Percentiles rank a stretch among this genome's conserved stretches.
Conservation (phyloP, 2,329 filamentous ascomycete species). For the Aspergillus brasiliensis region DNA sequence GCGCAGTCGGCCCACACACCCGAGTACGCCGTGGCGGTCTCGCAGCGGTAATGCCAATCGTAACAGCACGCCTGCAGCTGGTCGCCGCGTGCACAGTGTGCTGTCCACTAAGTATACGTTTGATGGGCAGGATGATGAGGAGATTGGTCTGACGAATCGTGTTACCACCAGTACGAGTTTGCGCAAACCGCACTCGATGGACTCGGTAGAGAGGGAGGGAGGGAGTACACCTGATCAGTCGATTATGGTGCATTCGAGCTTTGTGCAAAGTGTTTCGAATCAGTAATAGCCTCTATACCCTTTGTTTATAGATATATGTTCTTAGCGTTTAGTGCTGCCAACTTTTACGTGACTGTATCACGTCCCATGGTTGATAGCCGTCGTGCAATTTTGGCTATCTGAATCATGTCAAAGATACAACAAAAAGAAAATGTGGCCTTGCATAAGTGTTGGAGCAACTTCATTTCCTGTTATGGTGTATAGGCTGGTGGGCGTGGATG, state of each 20-base stretch:
- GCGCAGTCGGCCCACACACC: background rate
- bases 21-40: background rate
- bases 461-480: no score
- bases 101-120: background rate
- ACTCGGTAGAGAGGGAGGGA: background rate
- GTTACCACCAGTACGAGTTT: background rate
- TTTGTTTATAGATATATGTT: no score
- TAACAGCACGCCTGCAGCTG: no score
- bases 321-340: no score
- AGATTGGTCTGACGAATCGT: constrained; percentile 8
- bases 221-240: background rate
- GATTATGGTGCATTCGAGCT: background rate
- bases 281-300: fast-evolving
- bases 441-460: no score
- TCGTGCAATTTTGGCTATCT: no score
- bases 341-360: no score
- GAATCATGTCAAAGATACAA: no score
- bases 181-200: background rate
- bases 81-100: no score
- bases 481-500: no score
- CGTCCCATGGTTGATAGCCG: no score
- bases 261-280: background rate
- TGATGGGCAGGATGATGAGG: constrained; percentile 2
- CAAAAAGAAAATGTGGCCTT: no score
- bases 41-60: background rate